Evolutionary conservation across 345 rosid species (phyloP), one percentile per base, ranked within the genome.

Genomic region (Eutrema heterophyllum): DNA sequence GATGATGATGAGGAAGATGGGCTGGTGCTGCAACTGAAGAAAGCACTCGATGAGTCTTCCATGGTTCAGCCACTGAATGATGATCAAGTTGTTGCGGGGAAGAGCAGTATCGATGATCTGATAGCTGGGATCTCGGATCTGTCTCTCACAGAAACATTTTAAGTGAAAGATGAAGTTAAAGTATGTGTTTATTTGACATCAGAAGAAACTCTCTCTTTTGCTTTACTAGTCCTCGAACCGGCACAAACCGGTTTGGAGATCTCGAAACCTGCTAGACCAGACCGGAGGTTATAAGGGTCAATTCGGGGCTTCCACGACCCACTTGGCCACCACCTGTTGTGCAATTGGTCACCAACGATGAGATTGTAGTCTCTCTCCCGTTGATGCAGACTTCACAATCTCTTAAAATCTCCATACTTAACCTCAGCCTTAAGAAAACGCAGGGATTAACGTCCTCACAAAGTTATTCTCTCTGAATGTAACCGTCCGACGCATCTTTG

Each of bases 1-100:
- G 84, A 76, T 53, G 84, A 76, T 61, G 95, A 76, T 4, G 92
- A 82, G 78, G 88, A 83, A 64, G 88, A 72, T 68, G 91, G 82
- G 77, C 67, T 90, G 65, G 51, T 58, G 45, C 71, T 77, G 45
- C 92, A 82, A 70, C 64, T 85, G 68, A 80, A 81, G 64, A 80
- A 83, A 63, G 89, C 88, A 11, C 67, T 86, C 7, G 52, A 73
- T n/a, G 86, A 62, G 16, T 60, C 76, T 69, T 75, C 66, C 46
- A 46, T 11, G 5, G 62, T 63, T 0, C 75, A 52, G 60, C 54
- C 74, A 43, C 14, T 68, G 8, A 21, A 35, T 66, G 76, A 76
- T 67, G 85, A 78, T 75, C 76, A 59, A 16, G 64, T 36, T 21
- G 74, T 67, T 16, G 29, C 24, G 76, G 72, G 70, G 44, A 80